Evolutionary conservation across 75 land plant genomes (phyloP), one percentile per base, ranked within the genome.

Genomic region (Selaginella tamariscina): DNA sequence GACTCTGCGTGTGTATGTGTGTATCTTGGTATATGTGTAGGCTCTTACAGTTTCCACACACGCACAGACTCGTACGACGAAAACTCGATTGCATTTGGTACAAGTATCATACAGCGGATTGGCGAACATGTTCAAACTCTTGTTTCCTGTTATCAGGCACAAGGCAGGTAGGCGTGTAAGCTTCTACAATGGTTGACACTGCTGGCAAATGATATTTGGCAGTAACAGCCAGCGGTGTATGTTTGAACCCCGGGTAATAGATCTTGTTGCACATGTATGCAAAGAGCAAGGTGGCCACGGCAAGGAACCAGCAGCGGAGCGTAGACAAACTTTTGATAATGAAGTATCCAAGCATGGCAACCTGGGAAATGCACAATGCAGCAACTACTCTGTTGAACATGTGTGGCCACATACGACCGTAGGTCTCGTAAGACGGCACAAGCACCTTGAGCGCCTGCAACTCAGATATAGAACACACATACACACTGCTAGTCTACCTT

Each of bases 371-470:
- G 9, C 86, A 56, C 2, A 93, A 54, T 15, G 88, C 77, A 13
- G 84, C 98, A 0, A 89, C 11, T 24, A 90, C 75, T 0, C 96
- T 74, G 2, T 55, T 24, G 27, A 77, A 77, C 39, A 93, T 87
- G 74, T 93, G 98, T 2, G 98, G 98, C 98, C 98, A 93, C 88
- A 89, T 86, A 2, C 86, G 66, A 2, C 98, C 98, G 33, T 83
- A 55, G 78, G 86, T 93, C 68, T 93, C 98, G 60, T 76, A 89
- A 1, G 71, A 65, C 0, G 98, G 98, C 31, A 93, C 86, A 30
- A 77, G 74, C 31, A 93, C 98, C 55, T 86, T 93, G 54, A 93
- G 69, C 13, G 84, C 94, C 93, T 92, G 83, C 56, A 39, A 15
- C 49, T 5, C 49, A 39, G 15, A 39, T 5, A 15, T 39, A 5